Base-by-base conservation (phyloP, 2,329 filamentous ascomycete genomes). In the Gnomoniopsis smithogilvyi region DNA sequence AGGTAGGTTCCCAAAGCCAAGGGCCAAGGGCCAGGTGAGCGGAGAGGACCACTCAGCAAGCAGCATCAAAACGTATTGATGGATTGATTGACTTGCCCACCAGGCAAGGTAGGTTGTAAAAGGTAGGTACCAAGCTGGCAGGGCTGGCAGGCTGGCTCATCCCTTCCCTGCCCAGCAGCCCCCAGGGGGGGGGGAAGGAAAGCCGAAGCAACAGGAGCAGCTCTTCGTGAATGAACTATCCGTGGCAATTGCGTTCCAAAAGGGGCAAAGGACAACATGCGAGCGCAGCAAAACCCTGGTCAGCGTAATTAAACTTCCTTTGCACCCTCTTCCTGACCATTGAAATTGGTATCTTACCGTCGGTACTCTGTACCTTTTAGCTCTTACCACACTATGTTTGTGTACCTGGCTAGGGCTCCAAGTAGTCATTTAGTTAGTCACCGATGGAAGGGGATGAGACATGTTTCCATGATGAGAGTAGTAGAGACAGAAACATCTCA, bases 291-390 rank as follows among this genome's bases (percentile, higher is more conserved):
- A 19, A 54, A 36, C n/a, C 52, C 52, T 43, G 26, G 52, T 30
- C 52, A 24, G 14, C 52, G 52, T 30, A 54, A 54, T 54, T 54
- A 47, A 54, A 54, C 52, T 54, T 47, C 45, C n/a, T 43, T 54
- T 19, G 21, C 52, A 45, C 52, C 43, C 24, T 22, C 45, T 34
- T 38, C 52, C 52, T 47, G 52, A 30, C 22, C 30, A 30, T 45
- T 45, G 52, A 8, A 30, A 4, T 4, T 8, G 26, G 52, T 54
- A 38, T n/a, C 43, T 46, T n/a, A 17, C 43, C 43, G 12, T 41
- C 36, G 36, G 36, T 41, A 41, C 36, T n/a, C 17, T 12, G 7
- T 8, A 30, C 26, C 26, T 8, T 30, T 4, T 8, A 30, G 4
- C 26, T 30, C 26, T 30, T 30, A n/a, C n/a, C n/a, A n/a, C 26